phyloP scores from a whole-genome alignment of 495 filamentous ascomycete genomes.

The Glutinoglossum americanum region DNA sequence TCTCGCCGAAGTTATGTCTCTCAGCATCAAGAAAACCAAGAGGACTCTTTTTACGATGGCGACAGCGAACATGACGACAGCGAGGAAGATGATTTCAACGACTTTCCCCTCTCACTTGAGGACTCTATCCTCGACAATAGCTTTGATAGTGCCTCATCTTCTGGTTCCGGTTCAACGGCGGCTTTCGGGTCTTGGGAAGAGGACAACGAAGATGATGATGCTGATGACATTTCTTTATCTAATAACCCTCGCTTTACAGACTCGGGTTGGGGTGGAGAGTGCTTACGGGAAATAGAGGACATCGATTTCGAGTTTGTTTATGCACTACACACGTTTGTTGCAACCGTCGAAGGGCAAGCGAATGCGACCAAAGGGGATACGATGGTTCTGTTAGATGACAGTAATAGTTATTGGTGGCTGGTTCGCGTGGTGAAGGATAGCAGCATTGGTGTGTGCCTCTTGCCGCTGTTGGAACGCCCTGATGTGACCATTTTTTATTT shows the following conservation, averaged over 20 bases:
- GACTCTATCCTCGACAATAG: not conserved
- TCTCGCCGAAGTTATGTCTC: not conserved
- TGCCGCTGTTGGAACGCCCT: not conserved
- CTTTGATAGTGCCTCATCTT: conserved; percentile 4
- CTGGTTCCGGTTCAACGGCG: not conserved
- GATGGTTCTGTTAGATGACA: conserved; percentile 99
- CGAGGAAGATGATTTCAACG: conserved; percentile 3
- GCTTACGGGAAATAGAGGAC: conserved; percentile 75
- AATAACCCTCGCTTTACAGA: conserved; percentile 36
- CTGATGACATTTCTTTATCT: conserved; percentile 24
- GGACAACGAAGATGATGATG: conserved; percentile 26
- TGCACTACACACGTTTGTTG: conserved; percentile 89
- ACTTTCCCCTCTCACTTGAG: not conserved
- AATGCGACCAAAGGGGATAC: conserved; percentile 97
- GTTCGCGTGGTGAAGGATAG: conserved; percentile 92
- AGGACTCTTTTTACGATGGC: not conserved
- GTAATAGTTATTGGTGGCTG: conserved; percentile 99
- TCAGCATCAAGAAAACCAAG: not conserved
- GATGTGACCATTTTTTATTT: not conserved
- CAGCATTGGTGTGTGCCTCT: conserved; percentile 50
- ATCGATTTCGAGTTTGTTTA: conserved; percentile 99
- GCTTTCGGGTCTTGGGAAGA: conserved; percentile 6
- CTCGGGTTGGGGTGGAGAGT: conserved; percentile 50
- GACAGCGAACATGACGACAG: conserved; percentile 6
- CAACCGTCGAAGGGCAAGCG: conserved; percentile 93